Base-by-base conservation (phyloP, 768 basidiomycete species). In the Rhizopogon vulgaris region DNA sequence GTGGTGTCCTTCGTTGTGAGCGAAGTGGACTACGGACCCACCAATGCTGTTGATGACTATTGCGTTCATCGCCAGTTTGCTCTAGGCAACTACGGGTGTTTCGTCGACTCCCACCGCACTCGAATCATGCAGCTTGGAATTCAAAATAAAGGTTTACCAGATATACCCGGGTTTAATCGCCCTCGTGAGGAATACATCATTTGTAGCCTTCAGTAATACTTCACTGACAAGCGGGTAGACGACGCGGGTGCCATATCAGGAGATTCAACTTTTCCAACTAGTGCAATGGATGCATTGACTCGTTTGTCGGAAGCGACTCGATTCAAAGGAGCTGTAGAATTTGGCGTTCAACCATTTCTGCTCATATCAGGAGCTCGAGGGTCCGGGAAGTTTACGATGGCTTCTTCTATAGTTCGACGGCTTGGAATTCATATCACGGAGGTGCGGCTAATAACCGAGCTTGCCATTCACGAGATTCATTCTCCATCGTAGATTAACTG, bases 361-460 rank as follows among this genome's bases (percentile, higher is more conserved):
- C 70, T 96, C 1, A 63, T 97, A 38, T 86, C 85, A 55, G 95
- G 95, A 0, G 73, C 83, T 0, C 73, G 87, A 50, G 94, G 94
- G 1, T 73, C 76, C 1, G 95, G 96, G 2, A 98, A 97, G 70
- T 81, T 80, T 54, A 85, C 85, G 0, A 69, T 78, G 5, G 78
- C 83, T 0, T 64, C 66, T 6, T 72, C 69, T 67, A 79, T 85
- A 11, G 79, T 85, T 6, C 75, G 76, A 42, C 69, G 69, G 4
- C 68, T 92, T 2, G 92, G 91, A 11, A 75, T 94, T 52, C 91
- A 93, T 65, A 52, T 91, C 0, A 73, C 90, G 11, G 89, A 93
- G 76, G 94, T 89, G 58, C 3, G 27, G 7, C 18, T 7, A 30
- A 11, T 18, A 38, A 1, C 14, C 14, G 18, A 15, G 27, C 0